A percentile compares a stretch with the other conserved stretches of the same genome.
Evolutionary conservation across 2,329 filamentous ascomycete genomes (phyloP).

Genomic region (Xylaria sp.): DNA sequence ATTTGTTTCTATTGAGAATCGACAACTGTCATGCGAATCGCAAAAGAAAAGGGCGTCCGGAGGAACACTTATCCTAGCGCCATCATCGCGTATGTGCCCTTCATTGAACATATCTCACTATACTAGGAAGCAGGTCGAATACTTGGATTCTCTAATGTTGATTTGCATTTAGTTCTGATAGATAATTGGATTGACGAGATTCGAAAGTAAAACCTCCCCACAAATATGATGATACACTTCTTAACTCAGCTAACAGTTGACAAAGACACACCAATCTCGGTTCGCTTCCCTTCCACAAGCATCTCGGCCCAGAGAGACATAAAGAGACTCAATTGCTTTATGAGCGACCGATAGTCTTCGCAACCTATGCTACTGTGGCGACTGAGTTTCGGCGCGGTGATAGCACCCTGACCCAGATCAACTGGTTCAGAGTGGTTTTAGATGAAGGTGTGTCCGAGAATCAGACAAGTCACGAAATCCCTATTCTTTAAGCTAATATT

Average conservation of each 20-base stretch:
- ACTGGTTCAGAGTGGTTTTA: conserved; percentile 23
- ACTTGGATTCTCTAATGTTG: not conserved
- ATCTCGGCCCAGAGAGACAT: conserved; percentile 15
- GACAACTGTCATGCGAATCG: not conserved
- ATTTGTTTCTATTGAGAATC: conserved; percentile 5
- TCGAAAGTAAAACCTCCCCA: conserved; percentile 9
- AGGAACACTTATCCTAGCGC: conserved; percentile 20
- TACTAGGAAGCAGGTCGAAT: not conserved
- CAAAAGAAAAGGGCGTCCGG: not conserved
- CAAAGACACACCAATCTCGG: conserved; percentile 18
- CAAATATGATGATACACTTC: not conserved
- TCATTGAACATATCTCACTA: not conserved
- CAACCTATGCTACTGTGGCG: conserved; percentile 20
- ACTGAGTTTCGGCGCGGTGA: conserved; percentile 6
- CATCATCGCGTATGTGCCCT: conserved; percentile 16
- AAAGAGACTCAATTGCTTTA: not conserved
- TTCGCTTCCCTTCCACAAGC: conserved; percentile 11
- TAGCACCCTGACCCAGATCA: conserved; percentile 8
- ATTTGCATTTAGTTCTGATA: conserved; percentile 8
- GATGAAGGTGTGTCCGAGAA: conserved; percentile 20
- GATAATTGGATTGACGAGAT: conserved; percentile 24
- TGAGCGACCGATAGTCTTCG: conserved; percentile 14
- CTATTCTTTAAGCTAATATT: not conserved
- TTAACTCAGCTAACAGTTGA: not conserved
- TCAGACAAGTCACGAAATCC: not conserved